phyloP scores from a whole-genome alignment of 768 basidiomycete genomes.

The Lentinula boryana region DNA sequence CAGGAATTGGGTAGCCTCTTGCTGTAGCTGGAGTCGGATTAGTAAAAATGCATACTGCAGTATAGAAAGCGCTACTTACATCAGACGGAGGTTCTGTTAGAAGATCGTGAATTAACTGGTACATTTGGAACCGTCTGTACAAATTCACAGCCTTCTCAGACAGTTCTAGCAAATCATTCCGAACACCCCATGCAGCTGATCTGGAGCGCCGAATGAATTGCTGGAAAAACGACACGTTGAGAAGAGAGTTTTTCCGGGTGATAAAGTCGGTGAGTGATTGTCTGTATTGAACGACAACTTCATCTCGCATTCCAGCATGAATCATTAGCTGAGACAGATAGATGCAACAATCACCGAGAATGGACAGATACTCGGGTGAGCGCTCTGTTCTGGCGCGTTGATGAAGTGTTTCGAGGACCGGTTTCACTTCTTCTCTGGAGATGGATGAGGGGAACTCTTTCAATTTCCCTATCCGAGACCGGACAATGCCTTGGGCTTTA shows the following conservation, averaged over 20 bases:
- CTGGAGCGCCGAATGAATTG: slow-evolving; percentile 72
- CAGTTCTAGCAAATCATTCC: slow-evolving; percentile 51
- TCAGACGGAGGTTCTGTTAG: slow-evolving; percentile 45
- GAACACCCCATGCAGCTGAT: slow-evolving; percentile 56
- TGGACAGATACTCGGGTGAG: slow-evolving; percentile 53
- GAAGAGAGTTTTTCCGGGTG: slow-evolving; percentile 71
- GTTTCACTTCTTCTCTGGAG: slow-evolving; percentile 35
- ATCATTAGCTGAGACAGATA: slow-evolving; percentile 55
- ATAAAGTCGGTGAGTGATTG: slow-evolving; percentile 70
- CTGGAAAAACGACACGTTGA: slow-evolving; percentile 70
- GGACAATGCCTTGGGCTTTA: slow-evolving; percentile 79
- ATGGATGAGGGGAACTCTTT: slow-evolving; percentile 57
- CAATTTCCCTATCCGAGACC: slow-evolving; percentile 64
- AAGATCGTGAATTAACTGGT: slow-evolving; percentile 65
- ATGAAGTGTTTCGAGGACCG: slow-evolving; percentile 61
- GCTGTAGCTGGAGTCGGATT: slow-evolving; percentile 23
- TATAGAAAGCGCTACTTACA: slow-evolving; percentile 27
- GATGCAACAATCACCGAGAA: slow-evolving; percentile 63
- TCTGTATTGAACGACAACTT: slow-evolving; percentile 51
- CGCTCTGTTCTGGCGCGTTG: slow-evolving; percentile 61
- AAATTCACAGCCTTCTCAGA: slow-evolving; percentile 61
- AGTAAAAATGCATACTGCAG: slow-evolving; percentile 1
- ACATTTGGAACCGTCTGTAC: slow-evolving; percentile 71
- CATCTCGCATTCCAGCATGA: slow-evolving; percentile 34
- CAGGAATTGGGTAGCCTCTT: slow-evolving; percentile 47